Evolutionary conservation across 2,329 filamentous ascomycete genomes (phyloP).

Genomic region (Chaetoscypha palmicola): DNA sequence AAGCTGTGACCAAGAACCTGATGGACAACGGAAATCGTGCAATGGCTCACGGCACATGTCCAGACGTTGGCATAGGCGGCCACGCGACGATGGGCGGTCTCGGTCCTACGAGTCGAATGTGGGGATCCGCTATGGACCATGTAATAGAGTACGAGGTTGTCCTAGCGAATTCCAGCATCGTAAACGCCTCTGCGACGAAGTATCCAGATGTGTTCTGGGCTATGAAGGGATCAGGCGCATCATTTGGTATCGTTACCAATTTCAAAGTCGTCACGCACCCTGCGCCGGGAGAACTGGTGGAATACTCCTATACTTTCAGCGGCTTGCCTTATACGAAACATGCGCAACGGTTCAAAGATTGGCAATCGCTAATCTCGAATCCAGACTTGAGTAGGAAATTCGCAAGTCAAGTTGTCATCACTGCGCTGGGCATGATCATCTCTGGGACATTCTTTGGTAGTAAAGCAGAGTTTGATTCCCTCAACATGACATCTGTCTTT

Average conservation of each 20-base stretch:
- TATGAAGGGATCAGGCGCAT: slow-evolving; percentile 31
- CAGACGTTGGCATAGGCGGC: slow-evolving; percentile 51
- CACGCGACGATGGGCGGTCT: slow-evolving; percentile 46
- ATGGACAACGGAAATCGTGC: slow-evolving; percentile 47
- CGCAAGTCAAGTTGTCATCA: slow-evolving; percentile 47
- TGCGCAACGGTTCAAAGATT: slow-evolving; percentile 45
- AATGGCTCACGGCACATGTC: slow-evolving; percentile 53
- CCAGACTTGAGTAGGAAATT: slow-evolving; percentile 51
- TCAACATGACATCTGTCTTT: slow-evolving; percentile 42
- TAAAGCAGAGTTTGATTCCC: slow-evolving; percentile 45
- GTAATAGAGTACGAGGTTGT: slow-evolving; percentile 42
- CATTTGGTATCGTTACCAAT: slow-evolving; percentile 32
- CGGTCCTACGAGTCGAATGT: slow-evolving; percentile 38
- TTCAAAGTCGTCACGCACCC: slow-evolving; percentile 41
- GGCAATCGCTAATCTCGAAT: slow-evolving; percentile 51
- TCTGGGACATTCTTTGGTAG: slow-evolving; percentile 57
- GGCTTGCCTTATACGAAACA: slow-evolving; percentile 42
- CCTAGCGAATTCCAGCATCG: slow-evolving; percentile 29
- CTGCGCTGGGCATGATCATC: slow-evolving; percentile 47
- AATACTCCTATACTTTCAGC: slow-evolving; percentile 50
- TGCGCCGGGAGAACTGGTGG: slow-evolving; percentile 47
- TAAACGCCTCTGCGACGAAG: slow-evolving; percentile 23
- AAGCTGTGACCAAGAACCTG: slow-evolving; percentile 43
- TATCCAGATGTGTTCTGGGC: slow-evolving; percentile 31
- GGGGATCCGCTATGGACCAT: slow-evolving; percentile 45